Evolutionary conservation across 1,284 basidiomycete species (phyloP).

Genomic region (Polyporus tsugae): DNA sequence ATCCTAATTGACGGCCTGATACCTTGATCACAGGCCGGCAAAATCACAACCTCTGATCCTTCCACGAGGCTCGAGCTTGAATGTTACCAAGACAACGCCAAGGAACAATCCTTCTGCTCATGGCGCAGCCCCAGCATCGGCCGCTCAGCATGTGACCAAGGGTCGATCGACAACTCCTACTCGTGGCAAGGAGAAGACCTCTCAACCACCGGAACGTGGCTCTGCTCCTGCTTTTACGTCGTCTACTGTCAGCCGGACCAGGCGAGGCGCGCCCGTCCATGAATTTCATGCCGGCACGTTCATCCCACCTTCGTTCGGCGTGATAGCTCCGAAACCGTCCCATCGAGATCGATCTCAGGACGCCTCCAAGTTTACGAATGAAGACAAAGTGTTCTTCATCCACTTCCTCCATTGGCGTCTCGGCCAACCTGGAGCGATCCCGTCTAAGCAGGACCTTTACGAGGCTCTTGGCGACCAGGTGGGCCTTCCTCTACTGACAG

Average conservation of each 20-base stretch:
- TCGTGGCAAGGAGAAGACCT: background rate
- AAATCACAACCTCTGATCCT: background rate
- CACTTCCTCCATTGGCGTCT: slow-evolving; percentile 14
- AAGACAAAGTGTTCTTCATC: slow-evolving; percentile 15
- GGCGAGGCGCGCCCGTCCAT: slow-evolving; percentile 7
- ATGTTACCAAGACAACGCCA: background rate
- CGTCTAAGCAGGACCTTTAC: slow-evolving; percentile 5
- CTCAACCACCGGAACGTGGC: background rate
- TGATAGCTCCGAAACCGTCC: slow-evolving; percentile 2
- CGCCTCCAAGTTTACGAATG: background rate
- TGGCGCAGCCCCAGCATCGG: background rate
- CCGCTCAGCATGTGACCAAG: background rate
- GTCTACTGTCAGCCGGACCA: background rate
- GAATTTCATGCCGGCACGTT: slow-evolving; percentile 7
- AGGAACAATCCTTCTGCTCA: background rate
- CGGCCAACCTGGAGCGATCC: background rate
- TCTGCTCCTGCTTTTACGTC: slow-evolving; percentile 1
- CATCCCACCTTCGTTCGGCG: slow-evolving; percentile 2
- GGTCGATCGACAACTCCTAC: background rate
- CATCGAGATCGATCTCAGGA: background rate
- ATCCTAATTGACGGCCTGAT: background rate
- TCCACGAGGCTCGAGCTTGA: background rate
- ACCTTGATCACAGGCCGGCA: background rate
- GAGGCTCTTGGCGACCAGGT: slow-evolving; percentile 6
- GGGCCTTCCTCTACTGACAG: background rate